Evolutionary conservation across 2,329 filamentous ascomycete species (phyloP), one percentile per base, ranked within the genome.

Genomic region (Microdochium bolleyi): DNA sequence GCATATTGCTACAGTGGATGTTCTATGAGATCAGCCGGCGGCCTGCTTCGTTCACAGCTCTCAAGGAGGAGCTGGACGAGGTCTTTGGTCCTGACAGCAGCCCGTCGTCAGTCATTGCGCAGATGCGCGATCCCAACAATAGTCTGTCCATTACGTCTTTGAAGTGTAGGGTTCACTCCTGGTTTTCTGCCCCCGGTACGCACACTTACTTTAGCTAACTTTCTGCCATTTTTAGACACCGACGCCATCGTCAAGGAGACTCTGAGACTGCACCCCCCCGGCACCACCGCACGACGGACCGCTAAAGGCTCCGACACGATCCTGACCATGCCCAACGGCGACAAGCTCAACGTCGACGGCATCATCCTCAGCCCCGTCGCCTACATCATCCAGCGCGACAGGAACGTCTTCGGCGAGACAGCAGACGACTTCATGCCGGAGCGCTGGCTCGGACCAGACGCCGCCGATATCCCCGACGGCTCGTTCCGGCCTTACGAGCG

Each of bases 401-500:
- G 50, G 46, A 52, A 10, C n/a, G 52, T 54, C 41, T 61, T 50
- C 55, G 62, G 60, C 19, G 57, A 53, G 2, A 60, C 38, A 34
- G 62, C 49, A 41, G 57, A 55, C 34, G 56, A 46, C 58, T 66
- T 52, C 49, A 58, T 55, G 1, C 63, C 65, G 2, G 65, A 66
- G 46, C 57, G 65, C 14, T 67, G 61, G 60, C 56, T 57, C 3
- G 52, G 49, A 11, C 49, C 50, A 4, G 49, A 55, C 14, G 48
- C 11, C 1, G 48, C 37, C 27, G 50, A 49, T 34, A 52, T 52
- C 16, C 53, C 53, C 24, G 51, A 48, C n/a, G 67, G 70, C 49
- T 75, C 75, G 3, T 79, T 69, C 67, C 65, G 75, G 13, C 68
- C 74, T 5, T 54, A 52, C 37, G 53, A 54, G 37, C 41, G 53